phyloP scores from a whole-genome alignment of 352 stramenopile species.

The Globisporangium nodosum region DNA sequence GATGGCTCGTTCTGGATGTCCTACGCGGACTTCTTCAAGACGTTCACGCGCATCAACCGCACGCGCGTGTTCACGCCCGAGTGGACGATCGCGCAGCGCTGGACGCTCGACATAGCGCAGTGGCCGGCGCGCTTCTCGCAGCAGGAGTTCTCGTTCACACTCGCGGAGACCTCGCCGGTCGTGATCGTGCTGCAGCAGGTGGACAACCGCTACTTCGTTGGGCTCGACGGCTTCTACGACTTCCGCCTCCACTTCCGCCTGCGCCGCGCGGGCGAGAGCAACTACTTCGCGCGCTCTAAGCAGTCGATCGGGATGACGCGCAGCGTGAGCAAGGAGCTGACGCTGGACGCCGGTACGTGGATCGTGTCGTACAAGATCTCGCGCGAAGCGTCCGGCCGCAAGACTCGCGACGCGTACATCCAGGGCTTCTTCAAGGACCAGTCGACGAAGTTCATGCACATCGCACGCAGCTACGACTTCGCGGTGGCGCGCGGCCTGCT shows the following conservation, averaged over 20 bases:
- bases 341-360: constrained; percentile 21
- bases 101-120: constrained; percentile 17
- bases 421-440: constrained; percentile 14
- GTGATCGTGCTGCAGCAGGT: constrained; percentile 32
- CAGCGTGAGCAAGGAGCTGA: constrained; percentile 29
- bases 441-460: constrained; percentile 27
- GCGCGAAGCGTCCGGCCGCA: constrained; percentile 9
- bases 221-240: constrained; percentile 31
- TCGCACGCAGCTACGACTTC: constrained; percentile 29
- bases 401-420: constrained; percentile 17
- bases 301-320: constrained; percentile 20
- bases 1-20: constrained; percentile 63
- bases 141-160: constrained; percentile 23
- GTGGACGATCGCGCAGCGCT: constrained; percentile 28
- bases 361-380: constrained; percentile 23
- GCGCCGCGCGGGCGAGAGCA: constrained; percentile 16
- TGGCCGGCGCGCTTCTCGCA: constrained; percentile 23
- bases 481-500: constrained; percentile 13
- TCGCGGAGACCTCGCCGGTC: constrained; percentile 14
- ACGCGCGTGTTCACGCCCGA: constrained; percentile 28
- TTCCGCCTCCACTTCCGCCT: constrained; percentile 32
- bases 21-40: constrained; percentile 30
- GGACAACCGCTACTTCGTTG: constrained; percentile 30
- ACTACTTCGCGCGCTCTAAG: constrained; percentile 22
- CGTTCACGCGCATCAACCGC: constrained; percentile 23